phyloP scores from a whole-genome alignment of 1,139 yeast genomes.

The Arxiozyma slooffiae region DNA sequence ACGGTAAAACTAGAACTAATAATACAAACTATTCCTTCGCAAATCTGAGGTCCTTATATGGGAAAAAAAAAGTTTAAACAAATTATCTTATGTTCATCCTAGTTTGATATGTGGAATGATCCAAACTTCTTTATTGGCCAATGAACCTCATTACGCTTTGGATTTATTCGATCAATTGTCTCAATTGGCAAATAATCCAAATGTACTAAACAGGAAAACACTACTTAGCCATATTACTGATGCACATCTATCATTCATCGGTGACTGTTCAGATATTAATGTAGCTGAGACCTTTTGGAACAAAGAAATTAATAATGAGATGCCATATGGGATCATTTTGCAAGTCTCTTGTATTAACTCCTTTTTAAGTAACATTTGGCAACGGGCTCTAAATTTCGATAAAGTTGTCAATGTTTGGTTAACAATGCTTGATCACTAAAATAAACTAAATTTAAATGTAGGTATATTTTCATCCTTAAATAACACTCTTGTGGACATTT shows the following conservation, averaged over 20 bases:
- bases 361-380: slow-evolving; percentile 54
- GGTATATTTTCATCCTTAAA: slow-evolving; percentile 56
- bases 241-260: slow-evolving; percentile 70
- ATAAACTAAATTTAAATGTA: slow-evolving; percentile 48
- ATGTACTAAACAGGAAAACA: background rate
- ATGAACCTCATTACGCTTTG: slow-evolving; percentile 42
- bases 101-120: slow-evolving; percentile 49
- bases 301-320: slow-evolving; percentile 51
- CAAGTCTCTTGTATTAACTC: slow-evolving; percentile 68
- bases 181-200: background rate
- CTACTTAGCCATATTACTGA: slow-evolving; percentile 40
- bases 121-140: slow-evolving; percentile 43
- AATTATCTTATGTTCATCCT: slow-evolving; percentile 34
- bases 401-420: slow-evolving; percentile 54
- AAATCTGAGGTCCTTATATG: slow-evolving; percentile 43
- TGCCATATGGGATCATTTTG: slow-evolving; percentile 61
- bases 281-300: slow-evolving; percentile 66
- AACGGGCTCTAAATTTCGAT: slow-evolving; percentile 45
- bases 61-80: slow-evolving; percentile 32
- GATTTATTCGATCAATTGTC: slow-evolving; percentile 36
- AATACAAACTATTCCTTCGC: slow-evolving; percentile 37
- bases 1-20: slow-evolving; percentile 30
- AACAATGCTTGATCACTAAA: slow-evolving; percentile 45
- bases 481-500: slow-evolving; percentile 54
- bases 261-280: slow-evolving; percentile 60